Conservation (phyloP, 108 stramenopile genomes). For the Cyclotella distinguenda region DNA sequence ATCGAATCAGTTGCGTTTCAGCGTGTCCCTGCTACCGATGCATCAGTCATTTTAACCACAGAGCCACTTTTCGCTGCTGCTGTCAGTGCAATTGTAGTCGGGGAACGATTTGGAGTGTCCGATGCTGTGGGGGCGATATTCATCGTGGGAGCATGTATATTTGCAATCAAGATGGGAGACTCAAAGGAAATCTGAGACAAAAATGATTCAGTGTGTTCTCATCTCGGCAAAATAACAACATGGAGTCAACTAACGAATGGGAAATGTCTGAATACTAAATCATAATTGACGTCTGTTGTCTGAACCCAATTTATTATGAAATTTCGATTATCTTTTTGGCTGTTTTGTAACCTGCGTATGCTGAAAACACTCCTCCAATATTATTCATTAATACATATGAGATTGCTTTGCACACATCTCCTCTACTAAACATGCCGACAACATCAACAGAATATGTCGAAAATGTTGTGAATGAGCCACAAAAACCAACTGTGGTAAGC, state of each 20-base stretch:
- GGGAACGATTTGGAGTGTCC: conserved; percentile 67
- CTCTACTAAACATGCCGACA: conserved; percentile 55
- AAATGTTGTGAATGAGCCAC: conserved; percentile 81
- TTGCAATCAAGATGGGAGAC: conserved; percentile 52
- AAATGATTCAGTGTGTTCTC: no score
- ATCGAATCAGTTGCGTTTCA: conserved; percentile 68
- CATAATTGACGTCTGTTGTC: no score
- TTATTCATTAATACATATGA: conserved; percentile 66
- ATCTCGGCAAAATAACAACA: no score
- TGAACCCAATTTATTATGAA: no score
- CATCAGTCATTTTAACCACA: conserved; percentile 69
- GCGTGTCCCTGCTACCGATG: conserved; percentile 71
- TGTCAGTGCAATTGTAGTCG: conserved; percentile 55
- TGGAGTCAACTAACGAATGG: no score
- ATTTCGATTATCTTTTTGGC: conserved; percentile 56
- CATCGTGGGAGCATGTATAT: conserved; percentile 66
- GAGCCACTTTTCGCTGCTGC: conserved; percentile 74
- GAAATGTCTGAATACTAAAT: no score
- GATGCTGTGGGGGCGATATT: conserved; percentile 66
- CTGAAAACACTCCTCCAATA: conserved; percentile 63
- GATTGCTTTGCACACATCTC: conserved; percentile 49
- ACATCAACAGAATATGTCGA: conserved; percentile 75
- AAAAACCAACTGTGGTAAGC: conserved; percentile 70
- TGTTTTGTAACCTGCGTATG: conserved; percentile 58
- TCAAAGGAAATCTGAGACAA: conserved; percentile 38